phyloP scores from a whole-genome alignment of 225 moss, liverwort and hornwort species.

The Straminergon stramineum region DNA sequence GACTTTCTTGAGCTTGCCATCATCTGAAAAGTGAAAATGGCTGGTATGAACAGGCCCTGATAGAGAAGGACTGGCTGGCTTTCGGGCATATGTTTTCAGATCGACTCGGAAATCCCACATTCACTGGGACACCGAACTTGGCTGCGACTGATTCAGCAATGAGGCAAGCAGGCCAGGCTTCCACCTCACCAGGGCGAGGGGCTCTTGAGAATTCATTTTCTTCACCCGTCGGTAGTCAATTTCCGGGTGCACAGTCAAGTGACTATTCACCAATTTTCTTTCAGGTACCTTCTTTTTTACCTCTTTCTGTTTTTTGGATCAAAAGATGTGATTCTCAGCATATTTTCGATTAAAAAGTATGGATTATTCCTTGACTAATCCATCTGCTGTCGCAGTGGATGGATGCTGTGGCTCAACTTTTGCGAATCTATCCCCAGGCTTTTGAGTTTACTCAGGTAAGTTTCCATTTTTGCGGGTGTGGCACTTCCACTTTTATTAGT shows the following conservation, averaged over 20 bases:
- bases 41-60: constrained; percentile 56
- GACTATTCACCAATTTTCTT: constrained; percentile 83
- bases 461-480: not conserved
- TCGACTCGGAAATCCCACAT: constrained; percentile 78
- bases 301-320: not conserved
- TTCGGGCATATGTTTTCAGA: constrained; percentile 96
- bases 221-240: constrained; percentile 12
- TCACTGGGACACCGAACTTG: constrained; percentile 45
- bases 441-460: constrained; percentile 85
- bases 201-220: constrained; percentile 34
- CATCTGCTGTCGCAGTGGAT: constrained; percentile 57
- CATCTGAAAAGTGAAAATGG: not conserved
- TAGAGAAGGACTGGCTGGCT: constrained; percentile 97
- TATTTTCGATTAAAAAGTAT: not conserved
- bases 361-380: not conserved
- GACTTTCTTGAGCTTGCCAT: not conserved
- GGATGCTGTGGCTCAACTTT: constrained; percentile 82
- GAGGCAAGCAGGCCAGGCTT: constrained; percentile 30
- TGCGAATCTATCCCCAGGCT: constrained; percentile 82
- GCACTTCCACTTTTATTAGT: not conserved
- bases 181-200: constrained; percentile 53
- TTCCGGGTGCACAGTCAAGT: constrained; percentile 57
- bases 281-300: constrained; percentile 39
- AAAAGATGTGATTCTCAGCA: not conserved
- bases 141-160: constrained; percentile 38